These are phyloP conservation scores for Claviceps pazoutovae DNA, from an alignment of 2,329 filamentous ascomycete genomes.

Conservation along the genomic window DNA sequence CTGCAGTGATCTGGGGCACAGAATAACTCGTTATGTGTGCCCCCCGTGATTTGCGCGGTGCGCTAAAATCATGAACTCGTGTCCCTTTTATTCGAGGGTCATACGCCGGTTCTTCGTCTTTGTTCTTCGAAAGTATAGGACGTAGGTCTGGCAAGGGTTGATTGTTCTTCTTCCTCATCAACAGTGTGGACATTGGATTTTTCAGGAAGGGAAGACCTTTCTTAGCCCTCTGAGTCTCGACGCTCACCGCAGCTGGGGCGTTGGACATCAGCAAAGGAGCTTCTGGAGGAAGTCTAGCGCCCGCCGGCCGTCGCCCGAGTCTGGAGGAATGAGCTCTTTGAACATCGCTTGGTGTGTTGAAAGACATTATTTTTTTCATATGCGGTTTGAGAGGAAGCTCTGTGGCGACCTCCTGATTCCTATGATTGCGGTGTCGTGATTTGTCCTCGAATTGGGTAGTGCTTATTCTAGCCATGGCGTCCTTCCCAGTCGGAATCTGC, in stretches of 20 bases:
- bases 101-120: constrained; percentile 33
- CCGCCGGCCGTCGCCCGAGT: constrained; percentile 28
- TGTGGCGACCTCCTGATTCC: constrained; percentile 14
- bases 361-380: constrained; percentile 25
- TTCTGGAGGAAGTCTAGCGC: constrained; percentile 26
- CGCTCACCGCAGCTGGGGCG: constrained; percentile 10
- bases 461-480: not conserved
- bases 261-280: constrained; percentile 17
- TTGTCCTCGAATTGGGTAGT: constrained; percentile 3
- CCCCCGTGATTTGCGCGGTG: constrained; percentile 28
- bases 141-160: constrained; percentile 32
- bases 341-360: constrained; percentile 36
- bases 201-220: constrained; percentile 45
- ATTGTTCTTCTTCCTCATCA: constrained; percentile 41
- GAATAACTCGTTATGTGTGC: not conserved
- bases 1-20: not conserved
- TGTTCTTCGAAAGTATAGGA: constrained; percentile 25
- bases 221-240: constrained; percentile 32
- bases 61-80: constrained; percentile 51
- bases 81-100: constrained; percentile 52
- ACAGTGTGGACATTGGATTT: constrained; percentile 44
- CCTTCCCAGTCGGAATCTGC: constrained; percentile 2
- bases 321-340: constrained; percentile 19
- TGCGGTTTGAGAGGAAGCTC: constrained; percentile 17
- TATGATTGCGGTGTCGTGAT: constrained; percentile 2